Percentiles rank a stretch among this genome's conserved stretches.
Conservation (phyloP, 805 yeast species). For the Saccharomycopsis sp. region DNA sequence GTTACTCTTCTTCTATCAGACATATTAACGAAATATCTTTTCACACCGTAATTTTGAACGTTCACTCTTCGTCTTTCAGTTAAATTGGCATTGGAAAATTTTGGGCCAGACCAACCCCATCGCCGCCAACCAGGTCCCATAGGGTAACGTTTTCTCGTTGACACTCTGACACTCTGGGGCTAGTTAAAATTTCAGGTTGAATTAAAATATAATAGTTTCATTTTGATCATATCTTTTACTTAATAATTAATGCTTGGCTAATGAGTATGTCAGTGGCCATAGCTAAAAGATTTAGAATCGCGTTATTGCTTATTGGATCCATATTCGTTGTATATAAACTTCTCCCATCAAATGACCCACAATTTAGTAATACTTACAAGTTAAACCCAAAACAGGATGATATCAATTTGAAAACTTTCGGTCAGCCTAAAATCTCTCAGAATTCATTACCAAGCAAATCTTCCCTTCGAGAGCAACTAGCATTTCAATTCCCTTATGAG, state of each 20-base stretch:
- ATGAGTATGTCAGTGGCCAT: not conserved
- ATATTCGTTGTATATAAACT: slow-evolving; percentile 1
- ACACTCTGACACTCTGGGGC: slow-evolving; percentile 1
- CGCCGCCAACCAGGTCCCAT: not conserved
- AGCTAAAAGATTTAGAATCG: slow-evolving; percentile 2
- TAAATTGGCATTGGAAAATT: not conserved
- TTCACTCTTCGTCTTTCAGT: not conserved
- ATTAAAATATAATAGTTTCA: not conserved
- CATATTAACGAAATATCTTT: slow-evolving; percentile 23
- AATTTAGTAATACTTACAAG: slow-evolving; percentile 7
- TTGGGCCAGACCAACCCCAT: not conserved
- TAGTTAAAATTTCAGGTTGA: not conserved
- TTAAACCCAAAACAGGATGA: not conserved
- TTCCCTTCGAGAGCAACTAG: slow-evolving; percentile 48
- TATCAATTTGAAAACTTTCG: slow-evolving; percentile 8
- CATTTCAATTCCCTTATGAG: slow-evolving; percentile 72
- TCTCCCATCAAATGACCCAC: not conserved
- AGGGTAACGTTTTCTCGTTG: not conserved
- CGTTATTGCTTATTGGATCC: not conserved
- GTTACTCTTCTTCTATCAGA: slow-evolving; percentile 78
- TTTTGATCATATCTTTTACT: not conserved
- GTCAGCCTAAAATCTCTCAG: slow-evolving; percentile 3
- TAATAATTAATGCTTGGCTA: not conserved
- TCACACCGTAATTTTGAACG: not conserved
- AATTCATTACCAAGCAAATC: not conserved